phyloP scores from a whole-genome alignment of 176 grass and related monocot species.

The Aegilops sharonensis region DNA sequence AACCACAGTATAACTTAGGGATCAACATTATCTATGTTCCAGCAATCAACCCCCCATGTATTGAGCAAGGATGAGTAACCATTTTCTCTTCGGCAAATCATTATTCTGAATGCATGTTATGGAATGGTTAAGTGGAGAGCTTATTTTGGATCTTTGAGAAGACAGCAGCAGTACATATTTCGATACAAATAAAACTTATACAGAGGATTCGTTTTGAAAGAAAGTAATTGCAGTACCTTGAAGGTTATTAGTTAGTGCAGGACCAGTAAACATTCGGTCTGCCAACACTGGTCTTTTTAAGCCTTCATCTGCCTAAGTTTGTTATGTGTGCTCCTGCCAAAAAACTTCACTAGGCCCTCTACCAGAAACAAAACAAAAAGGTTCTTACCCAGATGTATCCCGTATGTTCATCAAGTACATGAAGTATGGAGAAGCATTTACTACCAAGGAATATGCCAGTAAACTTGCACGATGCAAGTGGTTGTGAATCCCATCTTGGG shows the following conservation, averaged over 20 bases:
- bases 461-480: neutral
- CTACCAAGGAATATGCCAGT: neutral
- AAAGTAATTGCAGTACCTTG: neutral
- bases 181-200: neutral
- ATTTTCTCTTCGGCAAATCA: neutral
- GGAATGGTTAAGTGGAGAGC: neutral
- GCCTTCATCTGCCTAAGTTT: neutral
- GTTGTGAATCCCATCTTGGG: neutral
- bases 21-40: too few relatives aligned
- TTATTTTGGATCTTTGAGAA: neutral
- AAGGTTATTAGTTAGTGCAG: neutral
- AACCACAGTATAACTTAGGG: too few relatives aligned
- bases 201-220: neutral
- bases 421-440: neutral
- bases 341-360: neutral
- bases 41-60: too few relatives aligned
- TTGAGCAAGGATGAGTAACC: neutral
- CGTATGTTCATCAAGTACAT: neutral
- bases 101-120: neutral
- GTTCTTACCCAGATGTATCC: neutral
- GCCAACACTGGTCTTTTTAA: neutral
- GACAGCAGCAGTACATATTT: neutral
- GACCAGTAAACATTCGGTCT: neutral
- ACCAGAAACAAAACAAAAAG: neutral
- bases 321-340: neutral